Base-by-base conservation (phyloP, 768 basidiomycete species). In the Inosperma sp. region DNA sequence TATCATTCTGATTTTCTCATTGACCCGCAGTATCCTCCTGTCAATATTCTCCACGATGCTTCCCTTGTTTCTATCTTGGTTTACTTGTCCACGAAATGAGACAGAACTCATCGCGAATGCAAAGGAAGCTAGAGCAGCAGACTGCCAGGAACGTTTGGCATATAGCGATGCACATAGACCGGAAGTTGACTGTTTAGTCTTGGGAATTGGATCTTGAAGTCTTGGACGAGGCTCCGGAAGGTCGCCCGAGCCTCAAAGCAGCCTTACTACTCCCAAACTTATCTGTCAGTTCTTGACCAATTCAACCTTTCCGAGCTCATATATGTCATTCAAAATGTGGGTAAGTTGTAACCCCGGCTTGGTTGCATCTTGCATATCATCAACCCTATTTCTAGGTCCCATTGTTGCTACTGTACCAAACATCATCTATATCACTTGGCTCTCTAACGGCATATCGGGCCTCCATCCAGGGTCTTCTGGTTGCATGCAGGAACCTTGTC, bases 361-460 rank as follows among this genome's bases (percentile, higher is more conserved):
- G 26, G 73, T 9, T 39, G n/a, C n/a, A n/a, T n/a, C 35, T 13
- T 36, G 44, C 49, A 58, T 35, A 25, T 45, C 49, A 56, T 45
- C 31, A 44, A 27, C n/a, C 43, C n/a, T 51, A 53, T 48, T 14
- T 42, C 56, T 30, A 93, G 90, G n/a, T n/a, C n/a, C n/a, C n/a
- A n/a, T n/a, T n/a, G n/a, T n/a, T n/a, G n/a, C n/a, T n/a, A n/a
- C n/a, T 75, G 90, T 33, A 86, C 89, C 5, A 72, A 91, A 29
- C 71, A 91, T 48, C 68, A 92, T 35, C 71, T 87, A 75, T 86
- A 2, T 82, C 88, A 6, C 72, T 93, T 5, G 91, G 91, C 9
- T 85, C 88, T 16, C 68, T 92, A 58, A 82, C 86, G n/a, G 69
- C 91, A 12, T 93, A 91, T 62, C 84, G 88, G 54, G 83, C n/a